phyloP scores from a whole-genome alignment of 495 filamentous ascomycete genomes.

The Rostrohypoxylon terebratum region DNA sequence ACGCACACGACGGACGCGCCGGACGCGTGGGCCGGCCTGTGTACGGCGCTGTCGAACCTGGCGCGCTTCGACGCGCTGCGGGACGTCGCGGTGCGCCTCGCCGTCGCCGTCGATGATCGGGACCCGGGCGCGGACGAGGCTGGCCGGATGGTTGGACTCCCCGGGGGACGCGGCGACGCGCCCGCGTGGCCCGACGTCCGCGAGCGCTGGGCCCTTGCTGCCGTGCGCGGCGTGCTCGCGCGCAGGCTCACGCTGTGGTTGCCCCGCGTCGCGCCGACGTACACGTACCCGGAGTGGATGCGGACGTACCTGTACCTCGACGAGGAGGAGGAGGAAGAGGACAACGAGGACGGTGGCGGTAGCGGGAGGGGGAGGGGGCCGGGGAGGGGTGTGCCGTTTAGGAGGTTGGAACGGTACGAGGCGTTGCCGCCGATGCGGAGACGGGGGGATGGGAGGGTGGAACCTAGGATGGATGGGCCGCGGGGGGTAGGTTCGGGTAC shows the following conservation, averaged over 20 bases:
- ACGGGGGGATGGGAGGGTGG: constrained; percentile 1
- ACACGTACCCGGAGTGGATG: constrained; percentile 5
- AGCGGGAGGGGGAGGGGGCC: neutral
- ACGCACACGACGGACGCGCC: neutral
- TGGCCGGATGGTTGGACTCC: neutral
- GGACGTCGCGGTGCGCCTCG: constrained; percentile 8
- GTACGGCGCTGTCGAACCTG: constrained; percentile 13
- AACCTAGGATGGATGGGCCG: neutral
- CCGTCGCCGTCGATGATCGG: neutral
- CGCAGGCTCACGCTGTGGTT: neutral
- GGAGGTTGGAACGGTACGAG: constrained; percentile 7
- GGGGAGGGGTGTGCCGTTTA: constrained; percentile 1
- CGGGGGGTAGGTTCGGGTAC: neutral
- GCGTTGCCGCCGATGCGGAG: constrained; percentile 15
- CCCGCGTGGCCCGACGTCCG: constrained; percentile 12
- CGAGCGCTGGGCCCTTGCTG: constrained; percentile 18
- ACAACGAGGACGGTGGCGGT: too few relatives aligned
- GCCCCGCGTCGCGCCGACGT: neutral
- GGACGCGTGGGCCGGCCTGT: constrained; percentile 1
- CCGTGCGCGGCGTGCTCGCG: constrained; percentile 10
- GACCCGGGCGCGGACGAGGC: neutral
- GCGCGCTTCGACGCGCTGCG: constrained; percentile 9
- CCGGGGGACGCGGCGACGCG: neutral
- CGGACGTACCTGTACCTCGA: neutral
- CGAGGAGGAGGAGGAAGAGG: neutral